These are phyloP conservation scores for Ustilago shanxiensis DNA, from an alignment of 1,284 basidiomycete genomes.

Conservation along the genomic window DNA sequence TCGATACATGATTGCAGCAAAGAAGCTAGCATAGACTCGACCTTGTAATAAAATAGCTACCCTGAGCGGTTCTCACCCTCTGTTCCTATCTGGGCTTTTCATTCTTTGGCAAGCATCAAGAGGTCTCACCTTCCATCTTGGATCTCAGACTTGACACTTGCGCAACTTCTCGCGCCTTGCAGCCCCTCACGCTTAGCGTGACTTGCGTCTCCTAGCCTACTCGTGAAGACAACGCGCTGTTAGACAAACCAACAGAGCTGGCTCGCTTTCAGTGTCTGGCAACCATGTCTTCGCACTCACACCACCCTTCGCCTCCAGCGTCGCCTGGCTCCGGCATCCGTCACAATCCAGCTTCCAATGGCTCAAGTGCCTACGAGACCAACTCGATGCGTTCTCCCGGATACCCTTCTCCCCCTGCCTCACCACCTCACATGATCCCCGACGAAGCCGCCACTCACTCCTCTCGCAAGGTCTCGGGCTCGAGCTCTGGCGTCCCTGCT, in stretches of 20 bases:
- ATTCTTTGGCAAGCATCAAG: no score
- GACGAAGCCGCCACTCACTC: slow-evolving; percentile 7
- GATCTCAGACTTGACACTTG: no score
- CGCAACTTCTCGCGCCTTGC: no score
- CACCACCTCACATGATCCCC: slow-evolving; percentile 33
- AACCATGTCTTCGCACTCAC: slow-evolving; percentile 31
- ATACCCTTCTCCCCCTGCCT: slow-evolving; percentile 47
- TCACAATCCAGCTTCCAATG: slow-evolving; percentile 15
- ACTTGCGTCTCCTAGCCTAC: no score
- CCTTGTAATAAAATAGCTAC: neutral
- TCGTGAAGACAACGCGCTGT: no score
- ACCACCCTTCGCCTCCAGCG: slow-evolving; percentile 44
- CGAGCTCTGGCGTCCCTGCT: slow-evolving; percentile 21
- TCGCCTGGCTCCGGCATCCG: slow-evolving; percentile 32
- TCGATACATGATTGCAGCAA: neutral
- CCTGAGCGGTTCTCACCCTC: neutral
- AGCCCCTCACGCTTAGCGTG: no score
- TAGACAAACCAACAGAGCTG: no score
- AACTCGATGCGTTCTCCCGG: slow-evolving; percentile 35
- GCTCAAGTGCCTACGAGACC: slow-evolving; percentile 12
- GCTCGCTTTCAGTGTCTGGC: no score
- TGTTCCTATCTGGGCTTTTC: no score
- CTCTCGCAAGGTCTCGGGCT: slow-evolving; percentile 16
- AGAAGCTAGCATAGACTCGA: neutral
- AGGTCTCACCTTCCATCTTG: no score